A percentile compares a stretch with the other conserved stretches of the same genome.
These are phyloP conservation scores for Cytauxzoon felis DNA, from an alignment of 169 alveolate species.

Conservation along the genomic window DNA sequence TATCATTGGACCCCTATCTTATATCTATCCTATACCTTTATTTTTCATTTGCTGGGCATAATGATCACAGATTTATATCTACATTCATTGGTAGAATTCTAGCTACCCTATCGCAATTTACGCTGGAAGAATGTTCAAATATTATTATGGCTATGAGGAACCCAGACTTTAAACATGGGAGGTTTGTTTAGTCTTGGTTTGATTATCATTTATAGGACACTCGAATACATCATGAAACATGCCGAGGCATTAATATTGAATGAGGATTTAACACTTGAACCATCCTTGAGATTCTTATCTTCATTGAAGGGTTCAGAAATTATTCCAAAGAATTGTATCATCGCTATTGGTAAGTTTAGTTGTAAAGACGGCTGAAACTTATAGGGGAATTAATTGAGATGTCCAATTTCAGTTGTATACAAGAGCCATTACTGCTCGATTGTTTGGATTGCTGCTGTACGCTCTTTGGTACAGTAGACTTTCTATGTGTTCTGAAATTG, in stretches of 20 bases:
- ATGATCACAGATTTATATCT: slow-evolving; percentile 61
- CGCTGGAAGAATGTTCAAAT: slow-evolving; percentile 42
- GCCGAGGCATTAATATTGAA: slow-evolving; percentile 44
- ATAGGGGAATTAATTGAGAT: slow-evolving; percentile 52
- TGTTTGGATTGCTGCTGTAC: slow-evolving; percentile 30
- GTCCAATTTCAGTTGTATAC: slow-evolving; percentile 27
- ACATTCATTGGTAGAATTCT: slow-evolving; percentile 51
- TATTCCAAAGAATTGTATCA: slow-evolving; percentile 20
- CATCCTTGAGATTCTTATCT: slow-evolving; percentile 32
- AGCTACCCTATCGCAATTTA: slow-evolving; percentile 41
- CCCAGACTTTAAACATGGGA: slow-evolving; percentile 25
- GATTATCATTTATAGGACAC: slow-evolving; percentile 8
- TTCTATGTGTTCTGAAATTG: slow-evolving; percentile 16
- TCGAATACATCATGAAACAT: slow-evolving; percentile 24
- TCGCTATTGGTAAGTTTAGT: slow-evolving; percentile 30
- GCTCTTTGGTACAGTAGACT: slow-evolving; percentile 11
- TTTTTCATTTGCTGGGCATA: slow-evolving; percentile 52
- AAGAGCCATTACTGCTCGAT: slow-evolving; percentile 19
- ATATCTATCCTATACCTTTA: slow-evolving; percentile 65
- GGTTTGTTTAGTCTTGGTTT: neutral
- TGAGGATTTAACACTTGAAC: slow-evolving; percentile 12
- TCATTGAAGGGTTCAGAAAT: neutral
- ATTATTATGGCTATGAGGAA: slow-evolving; percentile 58
- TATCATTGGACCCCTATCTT: slow-evolving; percentile 63
- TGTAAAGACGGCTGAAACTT: neutral